Conservation (phyloP, 345 rosid species). For the Boechera divaricarpa region DNA sequence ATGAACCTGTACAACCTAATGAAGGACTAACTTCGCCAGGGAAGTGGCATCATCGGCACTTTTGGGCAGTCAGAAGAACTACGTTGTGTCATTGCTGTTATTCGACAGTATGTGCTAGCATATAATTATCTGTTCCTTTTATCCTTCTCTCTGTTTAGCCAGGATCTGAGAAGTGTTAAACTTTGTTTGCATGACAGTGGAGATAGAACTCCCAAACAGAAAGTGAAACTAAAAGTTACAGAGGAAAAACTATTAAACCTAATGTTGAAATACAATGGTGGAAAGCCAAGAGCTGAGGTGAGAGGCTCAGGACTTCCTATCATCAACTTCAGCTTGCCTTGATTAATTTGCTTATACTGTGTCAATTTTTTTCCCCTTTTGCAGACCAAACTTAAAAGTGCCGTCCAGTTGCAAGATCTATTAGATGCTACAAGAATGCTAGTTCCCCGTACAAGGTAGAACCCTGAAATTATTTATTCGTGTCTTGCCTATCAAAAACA, state of each 20-base stretch:
- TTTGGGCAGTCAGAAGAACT: conserved; percentile 98
- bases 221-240: conserved; percentile 97
- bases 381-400: conserved; percentile 98
- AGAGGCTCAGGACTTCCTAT: conserved; percentile 31
- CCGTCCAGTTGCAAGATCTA: conserved; percentile 95
- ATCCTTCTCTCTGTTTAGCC: conserved; percentile 15
- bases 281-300: conserved; percentile 95
- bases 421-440: conserved; percentile 97
- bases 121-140: conserved; percentile 1
- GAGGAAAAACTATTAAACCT: conserved; percentile 94
- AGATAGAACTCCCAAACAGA: conserved; percentile 99
- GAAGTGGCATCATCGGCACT: conserved; percentile 94
- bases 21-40: conserved; percentile 95
- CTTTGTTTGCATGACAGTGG: conserved; percentile 61
- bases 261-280: conserved; percentile 98
- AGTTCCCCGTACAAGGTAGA: conserved; percentile 95
- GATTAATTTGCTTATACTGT: conserved; percentile 4
- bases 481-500: conserved; percentile 10
- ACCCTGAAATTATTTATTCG: not conserved
- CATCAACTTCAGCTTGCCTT: conserved; percentile 21
- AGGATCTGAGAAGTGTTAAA: conserved; percentile 21
- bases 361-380: conserved; percentile 38
- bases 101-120: conserved; percentile 84
- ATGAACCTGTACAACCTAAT: conserved; percentile 74
- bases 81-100: conserved; percentile 94